A percentile compares a stretch with the other conserved stretches of the same genome.
Conservation (phyloP, 768 basidiomycete species). For the Auriscalpium orientale region DNA sequence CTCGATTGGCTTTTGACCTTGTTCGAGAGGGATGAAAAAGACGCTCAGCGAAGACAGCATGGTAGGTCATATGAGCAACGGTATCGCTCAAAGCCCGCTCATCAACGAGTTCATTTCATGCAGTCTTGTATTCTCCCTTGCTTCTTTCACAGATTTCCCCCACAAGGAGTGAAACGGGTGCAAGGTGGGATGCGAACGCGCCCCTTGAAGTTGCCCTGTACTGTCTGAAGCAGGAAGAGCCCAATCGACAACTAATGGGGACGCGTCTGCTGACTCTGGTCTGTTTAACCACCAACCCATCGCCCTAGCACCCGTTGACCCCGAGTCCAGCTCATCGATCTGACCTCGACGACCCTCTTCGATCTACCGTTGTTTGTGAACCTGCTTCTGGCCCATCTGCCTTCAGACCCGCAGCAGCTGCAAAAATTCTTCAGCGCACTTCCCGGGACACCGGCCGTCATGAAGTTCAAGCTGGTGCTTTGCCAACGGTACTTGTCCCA, state of each 20-base stretch:
- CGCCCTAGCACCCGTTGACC: neutral
- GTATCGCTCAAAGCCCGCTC: too few species aligned
- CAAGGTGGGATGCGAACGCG: conserved; percentile 48
- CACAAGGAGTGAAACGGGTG: conserved; percentile 36
- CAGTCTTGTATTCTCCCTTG: conserved; percentile 42
- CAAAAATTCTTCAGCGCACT: conserved; percentile 18
- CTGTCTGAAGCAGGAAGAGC: conserved; percentile 21
- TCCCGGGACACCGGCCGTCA: conserved; percentile 16
- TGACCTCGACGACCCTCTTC: conserved; percentile 24
- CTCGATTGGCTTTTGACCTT: conserved; percentile 62
- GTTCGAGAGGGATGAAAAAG: conserved; percentile 60
- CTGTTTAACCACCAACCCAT: conserved; percentile 9
- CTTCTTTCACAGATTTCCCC: conserved; percentile 54
- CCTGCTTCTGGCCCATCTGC: conserved; percentile 21
- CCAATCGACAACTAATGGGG: conserved; percentile 16
- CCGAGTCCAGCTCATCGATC: conserved; percentile 25
- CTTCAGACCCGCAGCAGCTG: conserved; percentile 14
- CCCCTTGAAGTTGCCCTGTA: conserved; percentile 39
- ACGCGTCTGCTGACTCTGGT: conserved; percentile 24
- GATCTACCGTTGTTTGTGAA: conserved; percentile 27
- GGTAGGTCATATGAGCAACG: conserved; percentile 22
- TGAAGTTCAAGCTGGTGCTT: conserved; percentile 24
- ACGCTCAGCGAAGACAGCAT: conserved; percentile 4
- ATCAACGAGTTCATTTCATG: neutral
- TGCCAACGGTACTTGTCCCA: conserved; percentile 20